These are phyloP conservation scores for Fusarium musae DNA, from an alignment of 2,329 filamentous ascomycete species.

Conservation along the genomic window DNA sequence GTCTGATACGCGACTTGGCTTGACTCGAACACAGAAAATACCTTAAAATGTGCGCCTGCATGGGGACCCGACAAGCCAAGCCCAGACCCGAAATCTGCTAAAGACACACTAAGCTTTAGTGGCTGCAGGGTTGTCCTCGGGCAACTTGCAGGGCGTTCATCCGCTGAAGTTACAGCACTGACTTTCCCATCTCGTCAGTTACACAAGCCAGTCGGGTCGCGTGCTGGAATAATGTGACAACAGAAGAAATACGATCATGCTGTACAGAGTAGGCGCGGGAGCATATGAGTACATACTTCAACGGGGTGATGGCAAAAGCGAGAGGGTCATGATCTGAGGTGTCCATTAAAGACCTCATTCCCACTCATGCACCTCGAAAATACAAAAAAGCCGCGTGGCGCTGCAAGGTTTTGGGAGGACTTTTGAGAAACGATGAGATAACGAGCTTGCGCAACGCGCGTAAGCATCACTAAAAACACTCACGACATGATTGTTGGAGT, in stretches of 20 bases:
- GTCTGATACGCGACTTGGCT: conserved; percentile 35
- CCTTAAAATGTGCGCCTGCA: conserved; percentile 18
- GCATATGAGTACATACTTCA: not conserved
- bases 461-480: conserved; percentile 3
- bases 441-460: conserved; percentile 14
- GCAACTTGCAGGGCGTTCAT: conserved; percentile 16
- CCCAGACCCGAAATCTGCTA: conserved; percentile 19
- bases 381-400: conserved; percentile 38
- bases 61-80: not conserved
- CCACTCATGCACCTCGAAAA: conserved; percentile 24
- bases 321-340: conserved; percentile 4
- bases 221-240: conserved; percentile 5
- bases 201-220: conserved; percentile 11
- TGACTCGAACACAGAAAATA: conserved; percentile 22
- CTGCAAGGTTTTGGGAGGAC: conserved; percentile 41
- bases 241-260: not conserved
- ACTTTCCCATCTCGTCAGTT: not conserved
- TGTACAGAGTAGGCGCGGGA: not conserved
- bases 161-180: conserved; percentile 15
- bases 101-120: conserved; percentile 35
- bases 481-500: not conserved
- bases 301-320: not conserved
- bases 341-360: conserved; percentile 14
- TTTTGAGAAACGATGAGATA: conserved; percentile 13
- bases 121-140: conserved; percentile 11